Percentiles rank a stretch among this genome's conserved stretches.
phyloP scores from a whole-genome alignment of 2,329 filamentous ascomycete species.

The Reticulascus tulasneorum region DNA sequence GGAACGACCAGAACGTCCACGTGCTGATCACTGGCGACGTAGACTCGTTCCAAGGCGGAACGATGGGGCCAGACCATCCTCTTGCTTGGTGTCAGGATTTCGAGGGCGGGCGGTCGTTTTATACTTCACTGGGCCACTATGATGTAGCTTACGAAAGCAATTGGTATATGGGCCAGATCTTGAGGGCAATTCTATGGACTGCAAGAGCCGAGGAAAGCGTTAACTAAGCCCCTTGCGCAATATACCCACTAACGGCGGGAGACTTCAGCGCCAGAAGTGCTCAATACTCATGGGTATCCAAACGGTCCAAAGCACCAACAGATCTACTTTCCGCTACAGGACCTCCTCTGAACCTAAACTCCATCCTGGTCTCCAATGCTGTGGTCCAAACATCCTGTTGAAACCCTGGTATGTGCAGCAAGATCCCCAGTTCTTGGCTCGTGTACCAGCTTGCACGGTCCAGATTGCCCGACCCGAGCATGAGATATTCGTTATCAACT shows the following conservation, averaged over 20 bases:
- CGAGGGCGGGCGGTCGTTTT: constrained; percentile 33
- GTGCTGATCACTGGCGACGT: constrained; percentile 34
- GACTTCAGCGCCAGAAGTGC: not conserved
- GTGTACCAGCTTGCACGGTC: constrained; percentile 85
- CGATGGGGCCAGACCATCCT: constrained; percentile 32
- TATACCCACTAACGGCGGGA: too few species aligned
- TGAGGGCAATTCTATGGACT: constrained; percentile 10
- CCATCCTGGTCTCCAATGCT: constrained; percentile 31
- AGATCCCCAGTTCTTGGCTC: constrained; percentile 74
- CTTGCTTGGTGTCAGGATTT: constrained; percentile 36
- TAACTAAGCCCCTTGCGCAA: too few species aligned
- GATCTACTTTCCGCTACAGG: constrained; percentile 1
- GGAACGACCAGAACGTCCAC: constrained; percentile 19
- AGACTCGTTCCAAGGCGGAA: constrained; percentile 28
- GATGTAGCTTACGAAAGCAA: constrained; percentile 32
- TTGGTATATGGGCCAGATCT: constrained; percentile 12
- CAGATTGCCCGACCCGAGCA: constrained; percentile 79
- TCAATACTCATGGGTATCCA: constrained; percentile 4
- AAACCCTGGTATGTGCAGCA: constrained; percentile 44
- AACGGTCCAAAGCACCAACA: constrained; percentile 1
- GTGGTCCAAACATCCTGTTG: constrained; percentile 33
- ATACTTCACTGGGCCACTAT: constrained; percentile 39
- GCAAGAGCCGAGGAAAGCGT: constrained; percentile 3
- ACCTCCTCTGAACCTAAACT: constrained; percentile 18
- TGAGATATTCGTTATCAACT: constrained; percentile 62